phyloP scores from a whole-genome alignment of 768 basidiomycete species.

The Hericium coralloides region DNA sequence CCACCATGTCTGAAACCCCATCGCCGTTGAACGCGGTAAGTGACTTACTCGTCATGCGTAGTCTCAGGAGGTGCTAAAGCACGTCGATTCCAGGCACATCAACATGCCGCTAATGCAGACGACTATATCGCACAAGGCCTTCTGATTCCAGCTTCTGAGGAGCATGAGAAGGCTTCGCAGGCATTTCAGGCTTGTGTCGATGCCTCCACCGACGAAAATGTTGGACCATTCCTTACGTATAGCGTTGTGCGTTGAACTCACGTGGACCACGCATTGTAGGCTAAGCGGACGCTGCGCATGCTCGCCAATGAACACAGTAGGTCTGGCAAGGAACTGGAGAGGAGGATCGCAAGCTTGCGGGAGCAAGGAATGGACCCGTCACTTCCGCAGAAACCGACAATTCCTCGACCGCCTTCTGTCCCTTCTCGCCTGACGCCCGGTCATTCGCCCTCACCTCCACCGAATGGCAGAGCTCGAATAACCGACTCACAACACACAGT shows the following conservation, averaged over 20 bases:
- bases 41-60: not conserved
- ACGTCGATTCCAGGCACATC: constrained; percentile 52
- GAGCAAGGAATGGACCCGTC: constrained; percentile 74
- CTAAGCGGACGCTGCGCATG: constrained; percentile 69
- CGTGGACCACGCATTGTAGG: constrained; percentile 29
- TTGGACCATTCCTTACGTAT: constrained; percentile 19
- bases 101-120: constrained; percentile 75
- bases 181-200: constrained; percentile 68
- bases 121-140: constrained; percentile 59
- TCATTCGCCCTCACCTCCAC: constrained; percentile 37
- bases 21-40: constrained; percentile 20
- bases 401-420: constrained; percentile 19
- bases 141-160: constrained; percentile 62
- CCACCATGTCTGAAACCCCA: constrained; percentile 15
- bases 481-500: constrained; percentile 34
- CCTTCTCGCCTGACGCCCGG: constrained; percentile 15
- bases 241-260: constrained; percentile 1
- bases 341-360: constrained; percentile 60
- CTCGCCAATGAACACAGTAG: constrained; percentile 69
- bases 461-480: constrained; percentile 38
- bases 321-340: constrained; percentile 60
- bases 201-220: constrained; percentile 64
- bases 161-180: constrained; percentile 69
- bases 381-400: constrained; percentile 50
- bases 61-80: constrained; percentile 1